Conservation (phyloP, 2,329 filamentous ascomycete species). For the Helotiales sp. region DNA sequence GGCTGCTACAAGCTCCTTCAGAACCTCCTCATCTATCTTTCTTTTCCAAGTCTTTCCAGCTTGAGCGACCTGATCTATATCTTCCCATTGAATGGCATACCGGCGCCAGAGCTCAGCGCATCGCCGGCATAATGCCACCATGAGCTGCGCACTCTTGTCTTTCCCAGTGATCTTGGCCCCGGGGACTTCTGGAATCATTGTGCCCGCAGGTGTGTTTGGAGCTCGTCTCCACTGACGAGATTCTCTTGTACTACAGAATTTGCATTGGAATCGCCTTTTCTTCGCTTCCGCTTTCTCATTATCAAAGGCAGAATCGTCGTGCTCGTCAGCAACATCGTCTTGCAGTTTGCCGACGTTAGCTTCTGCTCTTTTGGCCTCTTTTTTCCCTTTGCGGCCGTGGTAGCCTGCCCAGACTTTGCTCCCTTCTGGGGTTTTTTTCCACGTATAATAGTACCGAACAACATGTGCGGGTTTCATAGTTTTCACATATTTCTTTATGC, state of each 20-base stretch:
- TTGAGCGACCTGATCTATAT: conserved; percentile 82
- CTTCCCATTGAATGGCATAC: conserved; percentile 95
- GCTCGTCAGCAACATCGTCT: conserved; percentile 88
- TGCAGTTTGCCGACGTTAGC: conserved; percentile 74
- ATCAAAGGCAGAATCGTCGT: conserved; percentile 96
- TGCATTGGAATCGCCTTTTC: conserved; percentile 87
- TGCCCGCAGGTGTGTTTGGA: conserved; percentile 71
- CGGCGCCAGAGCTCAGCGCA: conserved; percentile 94
- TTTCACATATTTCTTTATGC: conserved; percentile 82
- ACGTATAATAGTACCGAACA: conserved; percentile 93
- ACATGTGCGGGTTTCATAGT: conserved; percentile 77
- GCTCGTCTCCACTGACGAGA: conserved; percentile 92
- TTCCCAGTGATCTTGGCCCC: conserved; percentile 62
- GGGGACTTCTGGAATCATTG: conserved; percentile 65
- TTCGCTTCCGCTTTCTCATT: conserved; percentile 73
- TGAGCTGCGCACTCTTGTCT: conserved; percentile 73
- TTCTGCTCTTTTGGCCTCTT: conserved; percentile 75
- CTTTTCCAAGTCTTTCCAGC: conserved; percentile 83
- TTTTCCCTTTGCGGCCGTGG: conserved; percentile 84
- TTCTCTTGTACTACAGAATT: conserved; percentile 79
- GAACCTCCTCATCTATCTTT: conserved; percentile 86
- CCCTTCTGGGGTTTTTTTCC: conserved; percentile 91
- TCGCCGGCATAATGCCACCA: conserved; percentile 83
- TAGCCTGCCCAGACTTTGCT: conserved; percentile 89
- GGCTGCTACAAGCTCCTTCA: conserved; percentile 68